A percentile compares a stretch with the other conserved stretches of the same genome.
phyloP scores from a whole-genome alignment of 352 stramenopile species.

The Phytophthora citrophthora region DNA sequence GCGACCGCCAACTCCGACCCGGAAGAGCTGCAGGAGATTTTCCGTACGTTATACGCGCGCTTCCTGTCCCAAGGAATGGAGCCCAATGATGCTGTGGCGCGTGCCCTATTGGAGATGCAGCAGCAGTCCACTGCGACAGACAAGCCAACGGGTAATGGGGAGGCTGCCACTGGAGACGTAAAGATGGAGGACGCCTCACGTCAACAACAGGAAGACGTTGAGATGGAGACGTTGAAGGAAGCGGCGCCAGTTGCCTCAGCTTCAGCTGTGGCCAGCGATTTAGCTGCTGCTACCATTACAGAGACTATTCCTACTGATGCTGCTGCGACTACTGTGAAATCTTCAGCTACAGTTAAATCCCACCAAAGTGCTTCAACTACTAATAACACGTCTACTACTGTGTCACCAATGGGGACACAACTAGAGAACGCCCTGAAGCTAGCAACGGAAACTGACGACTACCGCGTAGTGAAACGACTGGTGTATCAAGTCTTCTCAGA shows the following conservation, averaged over 20 bases:
- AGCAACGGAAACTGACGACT: conserved; percentile 50
- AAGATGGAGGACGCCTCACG: conserved; percentile 53
- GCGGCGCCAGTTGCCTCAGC: conserved; percentile 7
- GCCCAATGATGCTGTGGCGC: conserved; percentile 67
- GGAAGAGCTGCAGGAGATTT: conserved; percentile 49
- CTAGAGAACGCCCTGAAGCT: conserved; percentile 51
- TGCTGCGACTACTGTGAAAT: background rate
- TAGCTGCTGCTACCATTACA: conserved; percentile 19
- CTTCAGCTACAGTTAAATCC: background rate
- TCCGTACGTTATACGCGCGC: conserved; percentile 60
- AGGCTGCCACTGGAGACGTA: conserved; percentile 28
- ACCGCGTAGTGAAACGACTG: conserved; percentile 60
- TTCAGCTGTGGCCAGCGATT: conserved; percentile 16
- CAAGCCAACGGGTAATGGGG: too few species aligned
- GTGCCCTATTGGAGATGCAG: conserved; percentile 62
- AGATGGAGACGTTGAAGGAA: conserved; percentile 38
- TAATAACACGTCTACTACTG: background rate
- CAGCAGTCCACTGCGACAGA: conserved; percentile 13
- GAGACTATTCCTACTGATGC: background rate
- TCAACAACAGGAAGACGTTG: conserved; percentile 27
- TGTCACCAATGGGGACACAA: conserved; percentile 41
- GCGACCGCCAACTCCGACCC: conserved; percentile 1
- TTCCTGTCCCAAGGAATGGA: conserved; percentile 56
- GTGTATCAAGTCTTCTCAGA: conserved; percentile 81
- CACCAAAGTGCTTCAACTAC: background rate